phyloP scores from a whole-genome alignment of 768 basidiomycete genomes.

The Porpolomopsis calyptriformis region DNA sequence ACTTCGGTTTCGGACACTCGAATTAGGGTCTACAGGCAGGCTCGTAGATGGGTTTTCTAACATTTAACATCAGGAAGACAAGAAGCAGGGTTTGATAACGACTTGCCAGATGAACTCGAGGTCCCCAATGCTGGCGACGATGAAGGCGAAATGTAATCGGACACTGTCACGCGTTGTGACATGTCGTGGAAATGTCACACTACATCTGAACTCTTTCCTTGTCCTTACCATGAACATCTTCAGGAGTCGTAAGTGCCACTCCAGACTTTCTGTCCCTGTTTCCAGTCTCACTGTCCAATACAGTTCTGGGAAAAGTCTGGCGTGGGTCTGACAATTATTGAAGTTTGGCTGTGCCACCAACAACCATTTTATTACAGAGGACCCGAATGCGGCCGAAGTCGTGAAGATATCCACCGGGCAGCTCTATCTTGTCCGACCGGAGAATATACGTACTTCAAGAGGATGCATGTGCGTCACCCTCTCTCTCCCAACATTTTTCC shows the following conservation, averaged over 20 bases:
- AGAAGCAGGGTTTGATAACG: not conserved
- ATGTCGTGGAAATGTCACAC: slow-evolving; percentile 1
- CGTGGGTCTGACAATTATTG: slow-evolving; percentile 51
- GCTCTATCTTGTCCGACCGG: slow-evolving; percentile 83
- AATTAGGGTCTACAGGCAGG: not conserved
- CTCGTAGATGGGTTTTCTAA: not conserved
- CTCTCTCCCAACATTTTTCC: not conserved
- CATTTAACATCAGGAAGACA: not conserved
- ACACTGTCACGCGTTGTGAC: slow-evolving; percentile 15
- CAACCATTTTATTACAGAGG: slow-evolving; percentile 46
- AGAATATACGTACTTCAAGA: slow-evolving; percentile 79
- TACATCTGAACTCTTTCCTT: not conserved
- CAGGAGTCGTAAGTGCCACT: slow-evolving; percentile 51
- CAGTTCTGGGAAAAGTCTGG: slow-evolving; percentile 91
- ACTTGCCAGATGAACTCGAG: slow-evolving; percentile 7
- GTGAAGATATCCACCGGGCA: slow-evolving; percentile 89
- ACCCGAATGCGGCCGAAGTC: slow-evolving; percentile 89
- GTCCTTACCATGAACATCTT: slow-evolving; percentile 59
- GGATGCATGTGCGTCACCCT: slow-evolving; percentile 83
- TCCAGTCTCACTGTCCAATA: slow-evolving; percentile 15
- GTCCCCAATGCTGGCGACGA: slow-evolving; percentile 14
- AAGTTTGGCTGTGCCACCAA: slow-evolving; percentile 8
- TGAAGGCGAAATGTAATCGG: slow-evolving; percentile 7
- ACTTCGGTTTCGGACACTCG: not conserved
- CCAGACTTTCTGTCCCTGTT: slow-evolving; percentile 7